These are phyloP conservation scores for Pichia thaimueangensis DNA, from an alignment of 805 yeast species.

Conservation along the genomic window DNA sequence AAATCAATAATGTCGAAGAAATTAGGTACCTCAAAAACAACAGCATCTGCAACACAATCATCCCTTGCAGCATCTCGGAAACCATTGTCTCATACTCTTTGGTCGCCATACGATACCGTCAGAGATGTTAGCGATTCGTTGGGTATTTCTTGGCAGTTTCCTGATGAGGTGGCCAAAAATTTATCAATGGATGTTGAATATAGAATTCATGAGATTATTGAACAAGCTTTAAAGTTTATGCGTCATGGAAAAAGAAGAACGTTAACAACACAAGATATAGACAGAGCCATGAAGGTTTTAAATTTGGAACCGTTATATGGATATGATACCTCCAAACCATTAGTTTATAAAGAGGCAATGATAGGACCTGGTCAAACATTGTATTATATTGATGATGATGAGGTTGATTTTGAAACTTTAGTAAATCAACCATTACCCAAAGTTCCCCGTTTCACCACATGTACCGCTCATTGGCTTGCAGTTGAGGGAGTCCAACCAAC, in stretches of 20 bases:
- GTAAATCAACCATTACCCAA: constrained; percentile 92
- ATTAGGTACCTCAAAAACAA: background rate
- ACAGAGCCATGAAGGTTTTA: constrained; percentile 72
- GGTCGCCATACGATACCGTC: constrained; percentile 98
- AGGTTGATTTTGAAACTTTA: constrained; percentile 87
- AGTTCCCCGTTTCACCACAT: constrained; percentile 87
- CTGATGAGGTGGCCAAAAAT: constrained; percentile 90
- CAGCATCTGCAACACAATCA: background rate
- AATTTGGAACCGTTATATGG: constrained; percentile 95
- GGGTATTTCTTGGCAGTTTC: constrained; percentile 62
- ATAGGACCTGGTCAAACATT: constrained; percentile 90
- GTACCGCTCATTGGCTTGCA: constrained; percentile 96
- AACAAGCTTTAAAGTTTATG: constrained; percentile 94
- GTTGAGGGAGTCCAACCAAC: constrained; percentile 98
- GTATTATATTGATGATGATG: constrained; percentile 87
- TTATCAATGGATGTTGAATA: constrained; percentile 99
- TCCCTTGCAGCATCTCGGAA: constrained; percentile 27
- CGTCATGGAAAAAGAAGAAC: constrained; percentile 84
- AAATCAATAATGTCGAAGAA: constrained; percentile 7
- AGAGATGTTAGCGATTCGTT: constrained; percentile 91
- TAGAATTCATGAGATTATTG: constrained; percentile 89
- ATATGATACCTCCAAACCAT: constrained; percentile 64
- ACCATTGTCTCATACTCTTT: constrained; percentile 78
- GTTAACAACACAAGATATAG: constrained; percentile 73
- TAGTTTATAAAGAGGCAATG: constrained; percentile 79